These are phyloP conservation scores for Sicyos baderoa DNA, from an alignment of 306 rosid species.

Conservation along the genomic window DNA sequence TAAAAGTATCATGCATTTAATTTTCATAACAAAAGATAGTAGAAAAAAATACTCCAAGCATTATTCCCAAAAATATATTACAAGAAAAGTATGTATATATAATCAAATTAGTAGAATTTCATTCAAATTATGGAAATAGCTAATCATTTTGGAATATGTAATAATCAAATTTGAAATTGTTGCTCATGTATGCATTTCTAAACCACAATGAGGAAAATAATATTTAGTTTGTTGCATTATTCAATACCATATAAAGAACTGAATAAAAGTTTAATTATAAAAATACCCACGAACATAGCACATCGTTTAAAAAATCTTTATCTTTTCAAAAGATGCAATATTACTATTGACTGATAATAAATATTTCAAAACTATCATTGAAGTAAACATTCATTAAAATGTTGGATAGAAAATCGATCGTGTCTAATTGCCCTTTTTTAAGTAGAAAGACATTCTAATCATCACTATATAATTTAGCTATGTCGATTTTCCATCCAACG, in stretches of 20 bases:
- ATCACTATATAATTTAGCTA: no score
- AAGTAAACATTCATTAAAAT: not conserved
- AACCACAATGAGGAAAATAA: not conserved
- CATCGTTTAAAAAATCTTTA: not conserved
- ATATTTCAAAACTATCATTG: not conserved
- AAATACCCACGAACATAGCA: not conserved
- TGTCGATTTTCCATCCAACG: not conserved
- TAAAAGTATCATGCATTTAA: not conserved
- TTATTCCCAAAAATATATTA: not conserved
- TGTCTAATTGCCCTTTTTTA: not conserved
- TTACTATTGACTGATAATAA: not conserved
- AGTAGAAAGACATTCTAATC: no score
- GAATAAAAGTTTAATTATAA: not conserved
- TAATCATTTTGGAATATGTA: not conserved
- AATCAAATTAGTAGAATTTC: not conserved
- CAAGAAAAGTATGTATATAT: not conserved
- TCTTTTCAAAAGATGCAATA: not conserved
- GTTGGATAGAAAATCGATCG: not conserved
- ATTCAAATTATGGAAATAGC: not conserved
- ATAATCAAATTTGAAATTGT: not conserved
- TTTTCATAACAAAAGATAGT: not conserved
- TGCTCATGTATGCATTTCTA: not conserved
- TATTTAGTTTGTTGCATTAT: not conserved
- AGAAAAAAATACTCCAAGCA: not conserved
- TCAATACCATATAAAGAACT: not conserved